Base-by-base conservation (phyloP, 345 rosid genomes). In the Rhodomyrtus tomentosa region DNA sequence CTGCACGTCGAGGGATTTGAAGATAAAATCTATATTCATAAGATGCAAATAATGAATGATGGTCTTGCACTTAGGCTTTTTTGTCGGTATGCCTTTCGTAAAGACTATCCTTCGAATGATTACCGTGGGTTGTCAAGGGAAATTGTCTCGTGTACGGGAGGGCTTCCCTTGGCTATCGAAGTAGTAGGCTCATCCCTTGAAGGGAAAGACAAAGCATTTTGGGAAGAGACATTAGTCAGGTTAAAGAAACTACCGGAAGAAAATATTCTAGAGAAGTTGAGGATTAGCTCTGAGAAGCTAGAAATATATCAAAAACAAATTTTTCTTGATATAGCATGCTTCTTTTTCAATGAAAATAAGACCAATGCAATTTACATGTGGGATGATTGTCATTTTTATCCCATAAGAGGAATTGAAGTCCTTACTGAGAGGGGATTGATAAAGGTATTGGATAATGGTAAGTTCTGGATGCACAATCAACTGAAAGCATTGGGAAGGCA, bases 381-480 rank as follows among this genome's bases (percentile, higher is more conserved):
- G 80, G 79, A 86, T 1, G n/a, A 13, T 50, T 85, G 84, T 81
- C 29, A 45, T 22, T 83, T 80, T 29, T 25, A 27, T 27, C 42
- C 83, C 4, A 45, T 10, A 68, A 81, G 53, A 18, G 84, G 55
- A 10, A 54, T 85, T 49, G 29, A 50, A 22, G 55, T 15, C 27
- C 86, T 85, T 10, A 21, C 56, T 15, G 79, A 74, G 25, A 83
- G 36, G 81, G 73, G 82, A 10, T 73, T 85, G 2, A 50, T 88
- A 13, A 73, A 85, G 21, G 55, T 88, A 54, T 52, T 36, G 18
- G 81, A 53, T 4, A 12, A 59, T 29, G n/a, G 76, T 24, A 55
- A 42, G 29, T 8, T 85, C 4, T 49, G 80, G 74, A 85, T 88
- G 89, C 87, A 86, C 52, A 84, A 84, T 81, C 40, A 83, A 18